phyloP scores from a whole-genome alignment of 2,329 filamentous ascomycete species.

The Lachnellula occidentalis region DNA sequence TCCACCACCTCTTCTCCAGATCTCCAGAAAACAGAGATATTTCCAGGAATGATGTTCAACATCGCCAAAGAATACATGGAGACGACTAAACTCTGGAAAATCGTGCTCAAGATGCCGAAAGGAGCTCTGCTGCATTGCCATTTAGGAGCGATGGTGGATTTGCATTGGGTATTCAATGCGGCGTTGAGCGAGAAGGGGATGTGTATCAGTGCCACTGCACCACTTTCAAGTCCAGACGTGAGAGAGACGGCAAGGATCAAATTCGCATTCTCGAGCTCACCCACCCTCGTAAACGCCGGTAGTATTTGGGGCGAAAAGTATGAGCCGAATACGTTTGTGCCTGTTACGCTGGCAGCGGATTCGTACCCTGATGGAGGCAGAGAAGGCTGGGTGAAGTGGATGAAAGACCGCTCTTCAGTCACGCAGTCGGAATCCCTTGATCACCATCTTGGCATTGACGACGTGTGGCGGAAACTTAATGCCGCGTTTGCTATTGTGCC shows the following conservation, averaged over 20 bases:
- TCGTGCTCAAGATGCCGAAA: slow-evolving; percentile 81
- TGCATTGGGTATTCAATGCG: slow-evolving; percentile 68
- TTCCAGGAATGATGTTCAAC: slow-evolving; percentile 87
- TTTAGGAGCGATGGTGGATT: slow-evolving; percentile 80
- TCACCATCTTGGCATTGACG: slow-evolving; percentile 77
- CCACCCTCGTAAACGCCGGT: slow-evolving; percentile 18
- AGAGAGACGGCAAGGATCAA: slow-evolving; percentile 48
- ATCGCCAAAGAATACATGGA: slow-evolving; percentile 78
- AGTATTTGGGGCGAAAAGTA: slow-evolving; percentile 64
- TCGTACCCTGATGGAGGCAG: slow-evolving; percentile 64
- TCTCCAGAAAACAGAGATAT: slow-evolving; percentile 58
- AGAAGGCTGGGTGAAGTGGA: slow-evolving; percentile 66
- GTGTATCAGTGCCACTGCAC: slow-evolving; percentile 54
- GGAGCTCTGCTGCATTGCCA: slow-evolving; percentile 82
- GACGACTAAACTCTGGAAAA: slow-evolving; percentile 73
- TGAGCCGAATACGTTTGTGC: slow-evolving; percentile 29
- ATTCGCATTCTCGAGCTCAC: slow-evolving; percentile 48
- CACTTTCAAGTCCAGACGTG: slow-evolving; percentile 46
- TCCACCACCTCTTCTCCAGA: slow-evolving; percentile 63
- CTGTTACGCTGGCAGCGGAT: slow-evolving; percentile 54
- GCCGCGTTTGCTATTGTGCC: slow-evolving; percentile 66
- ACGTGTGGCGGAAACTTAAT: slow-evolving; percentile 75
- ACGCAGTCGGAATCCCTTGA: slow-evolving; percentile 63
- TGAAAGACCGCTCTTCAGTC: slow-evolving; percentile 65
- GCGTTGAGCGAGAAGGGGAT: slow-evolving; percentile 69